phyloP scores from a whole-genome alignment of 192 early-diverging fungal species.

The Umbelopsis isabellina region DNA sequence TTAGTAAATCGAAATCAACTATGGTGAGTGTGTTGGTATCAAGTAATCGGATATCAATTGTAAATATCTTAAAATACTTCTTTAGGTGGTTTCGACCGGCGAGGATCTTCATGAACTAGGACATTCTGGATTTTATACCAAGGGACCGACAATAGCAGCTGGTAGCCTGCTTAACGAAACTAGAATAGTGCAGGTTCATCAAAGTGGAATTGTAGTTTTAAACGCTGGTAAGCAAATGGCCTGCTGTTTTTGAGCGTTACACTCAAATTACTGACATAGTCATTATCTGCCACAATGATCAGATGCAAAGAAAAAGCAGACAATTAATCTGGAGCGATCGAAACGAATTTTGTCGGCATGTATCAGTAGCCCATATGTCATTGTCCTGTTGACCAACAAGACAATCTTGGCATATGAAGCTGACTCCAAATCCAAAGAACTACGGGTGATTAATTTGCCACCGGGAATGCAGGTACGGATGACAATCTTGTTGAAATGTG shows the following conservation, averaged over 20 bases:
- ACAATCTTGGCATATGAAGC: slow-evolving; percentile 62
- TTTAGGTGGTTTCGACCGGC: slow-evolving; percentile 77
- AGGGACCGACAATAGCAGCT: slow-evolving; percentile 78
- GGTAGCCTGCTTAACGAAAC: slow-evolving; percentile 71
- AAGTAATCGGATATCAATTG: neutral
- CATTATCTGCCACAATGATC: neutral
- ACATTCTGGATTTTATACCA: slow-evolving; percentile 71
- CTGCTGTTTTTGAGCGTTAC: neutral
- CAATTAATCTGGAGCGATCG: slow-evolving; percentile 51
- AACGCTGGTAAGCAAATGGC: slow-evolving; percentile 55
- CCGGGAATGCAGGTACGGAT: slow-evolving; percentile 46
- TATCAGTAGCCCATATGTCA: slow-evolving; percentile 81
- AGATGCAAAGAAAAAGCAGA: slow-evolving; percentile 60
- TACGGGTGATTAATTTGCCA: slow-evolving; percentile 41
- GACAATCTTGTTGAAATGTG: too few species aligned
- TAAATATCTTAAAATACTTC: neutral
- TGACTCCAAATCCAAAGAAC: slow-evolving; percentile 52
- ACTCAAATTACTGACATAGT: neutral
- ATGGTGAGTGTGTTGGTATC: slow-evolving; percentile 46
- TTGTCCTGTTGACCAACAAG: slow-evolving; percentile 70
- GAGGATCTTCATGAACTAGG: slow-evolving; percentile 83
- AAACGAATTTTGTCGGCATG: slow-evolving; percentile 67
- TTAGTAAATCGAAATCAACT: slow-evolving; percentile 65
- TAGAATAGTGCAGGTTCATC: slow-evolving; percentile 83
- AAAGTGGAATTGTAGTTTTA: slow-evolving; percentile 71